These are phyloP conservation scores for Leishmania aethiopica DNA, from an alignment of 208 protist species.

Conservation along the genomic window DNA sequence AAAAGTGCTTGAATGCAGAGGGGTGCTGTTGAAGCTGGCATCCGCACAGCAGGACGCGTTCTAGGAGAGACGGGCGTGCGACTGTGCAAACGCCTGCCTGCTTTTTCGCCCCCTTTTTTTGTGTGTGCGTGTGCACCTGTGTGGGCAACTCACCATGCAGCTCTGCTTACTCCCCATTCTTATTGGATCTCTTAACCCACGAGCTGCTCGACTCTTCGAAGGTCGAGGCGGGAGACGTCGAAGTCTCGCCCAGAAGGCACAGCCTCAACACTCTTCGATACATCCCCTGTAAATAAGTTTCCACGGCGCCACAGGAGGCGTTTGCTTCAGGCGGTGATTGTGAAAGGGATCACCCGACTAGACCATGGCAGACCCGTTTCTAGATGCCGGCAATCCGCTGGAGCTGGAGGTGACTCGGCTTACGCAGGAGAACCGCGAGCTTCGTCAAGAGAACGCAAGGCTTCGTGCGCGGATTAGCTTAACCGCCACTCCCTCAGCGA, in stretches of 20 bases:
- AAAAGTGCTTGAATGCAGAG: not conserved
- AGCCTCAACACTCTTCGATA: not conserved
- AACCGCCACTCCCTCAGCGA: slow-evolving; percentile 1
- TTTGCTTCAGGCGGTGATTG: not conserved
- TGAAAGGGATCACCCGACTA: not conserved
- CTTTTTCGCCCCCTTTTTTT: not conserved
- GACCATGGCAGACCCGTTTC: slow-evolving; percentile 37
- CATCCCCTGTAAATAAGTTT: not conserved
- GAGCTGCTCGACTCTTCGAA: not conserved
- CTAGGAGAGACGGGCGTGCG: not conserved
- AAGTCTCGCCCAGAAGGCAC: not conserved
- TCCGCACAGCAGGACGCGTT: not conserved
- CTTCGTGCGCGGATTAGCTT: slow-evolving; percentile 42
- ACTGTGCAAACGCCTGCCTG: not conserved
- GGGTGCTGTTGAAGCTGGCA: not conserved
- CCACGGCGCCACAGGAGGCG: not conserved
- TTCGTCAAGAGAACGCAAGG: slow-evolving; percentile 52
- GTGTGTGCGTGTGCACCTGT: not conserved
- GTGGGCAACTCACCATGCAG: not conserved
- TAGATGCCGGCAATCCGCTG: slow-evolving; percentile 11
- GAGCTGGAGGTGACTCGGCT: slow-evolving; percentile 53
- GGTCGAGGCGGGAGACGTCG: not conserved
- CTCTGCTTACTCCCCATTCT: not conserved
- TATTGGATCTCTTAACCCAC: not conserved
- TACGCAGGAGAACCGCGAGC: slow-evolving; percentile 59